Evolutionary conservation across 2,329 filamentous ascomycete genomes (phyloP).

Genomic region (Cladophialophora exuberans): DNA sequence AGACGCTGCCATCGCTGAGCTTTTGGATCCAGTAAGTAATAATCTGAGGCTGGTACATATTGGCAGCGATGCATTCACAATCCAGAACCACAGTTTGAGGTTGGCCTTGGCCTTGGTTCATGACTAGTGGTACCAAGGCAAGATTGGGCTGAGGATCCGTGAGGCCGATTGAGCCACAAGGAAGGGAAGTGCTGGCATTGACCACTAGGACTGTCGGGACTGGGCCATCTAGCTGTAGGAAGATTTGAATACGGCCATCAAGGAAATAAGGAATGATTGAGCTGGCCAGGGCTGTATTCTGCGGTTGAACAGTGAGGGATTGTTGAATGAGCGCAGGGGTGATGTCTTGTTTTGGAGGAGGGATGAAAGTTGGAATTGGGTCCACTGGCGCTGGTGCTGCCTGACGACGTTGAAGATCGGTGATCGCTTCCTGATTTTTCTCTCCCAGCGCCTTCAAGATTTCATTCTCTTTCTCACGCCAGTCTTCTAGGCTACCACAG

Average conservation of each 20-base stretch:
- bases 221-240: constrained; percentile 28
- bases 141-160: constrained; percentile 26
- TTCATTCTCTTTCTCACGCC: constrained; percentile 8
- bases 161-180: constrained; percentile 29
- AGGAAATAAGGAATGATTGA: constrained; percentile 30
- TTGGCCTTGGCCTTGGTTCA: constrained; percentile 27
- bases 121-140: constrained; percentile 28
- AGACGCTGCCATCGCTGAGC: constrained; percentile 24
- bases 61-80: constrained; percentile 32
- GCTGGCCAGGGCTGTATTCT: constrained; percentile 29
- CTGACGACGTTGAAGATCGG: constrained; percentile 20
- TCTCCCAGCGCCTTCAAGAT: background rate
- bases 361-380: constrained; percentile 28
- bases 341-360: constrained; percentile 31
- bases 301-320: constrained; percentile 28
- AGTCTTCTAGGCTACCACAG: constrained; percentile 19
- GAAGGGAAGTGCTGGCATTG: constrained; percentile 30
- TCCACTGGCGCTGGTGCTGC: constrained; percentile 6
- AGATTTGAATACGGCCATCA: constrained; percentile 25
- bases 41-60: constrained; percentile 31
- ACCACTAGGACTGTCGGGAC: constrained; percentile 29
- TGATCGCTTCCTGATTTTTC: background rate
- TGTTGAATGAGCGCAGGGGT: constrained; percentile 29
- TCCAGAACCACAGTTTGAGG: constrained; percentile 27
- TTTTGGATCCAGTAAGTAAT: constrained; percentile 32